Evolutionary conservation across 179 eudicot species (phyloP), one percentile per base, ranked within the genome.

Genomic region (Gypsophila paniculata): DNA sequence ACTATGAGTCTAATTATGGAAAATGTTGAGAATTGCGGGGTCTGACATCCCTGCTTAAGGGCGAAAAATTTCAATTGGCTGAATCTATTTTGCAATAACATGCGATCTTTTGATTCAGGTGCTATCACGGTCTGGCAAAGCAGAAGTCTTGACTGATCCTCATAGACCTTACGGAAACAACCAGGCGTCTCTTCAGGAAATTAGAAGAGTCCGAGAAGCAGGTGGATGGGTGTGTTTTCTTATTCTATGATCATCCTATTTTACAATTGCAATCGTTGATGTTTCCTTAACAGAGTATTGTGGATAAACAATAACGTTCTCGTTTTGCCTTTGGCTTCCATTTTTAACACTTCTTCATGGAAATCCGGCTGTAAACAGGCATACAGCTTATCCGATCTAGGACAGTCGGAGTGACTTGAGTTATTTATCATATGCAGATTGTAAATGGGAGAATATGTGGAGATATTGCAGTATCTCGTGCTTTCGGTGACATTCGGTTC

Each of bases 171-270:
- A 89, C 78, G 99, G 97, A 78, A 88, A 78, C 83, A 91, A 86
- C 76, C 83, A 65, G 66, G 80, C 74, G 61, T 86, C 95, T 39
- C 89, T 94, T 64, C 82, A 88, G 74, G 99, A 94, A 87, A 85
- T 94, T 72, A 91, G 79, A 72, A 74, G 97, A 70, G 85, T 94
- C 65, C 84, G 81, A 85, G 96, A 87, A 85, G 99, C 99, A 81
- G 99, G 99, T 88, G 99, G 99, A 84, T 94, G 99, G 99, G 97
- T 94, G 92, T 82, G 97, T 91, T 72, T 82, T 82, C 78, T 65
- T 70, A 26, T 75, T 77, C 83, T 63, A 52, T 19, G n/a, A 48
- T 39, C 26, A 21, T 15, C 11, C 26, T 26, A 5, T 72, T 54
- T 19, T 49, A 26, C 11, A 5, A 48, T 57, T 12, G n/a, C n/a